These are phyloP conservation scores for Penicillium sp. DNA, from an alignment of 2,329 filamentous ascomycete species.

Conservation along the genomic window DNA sequence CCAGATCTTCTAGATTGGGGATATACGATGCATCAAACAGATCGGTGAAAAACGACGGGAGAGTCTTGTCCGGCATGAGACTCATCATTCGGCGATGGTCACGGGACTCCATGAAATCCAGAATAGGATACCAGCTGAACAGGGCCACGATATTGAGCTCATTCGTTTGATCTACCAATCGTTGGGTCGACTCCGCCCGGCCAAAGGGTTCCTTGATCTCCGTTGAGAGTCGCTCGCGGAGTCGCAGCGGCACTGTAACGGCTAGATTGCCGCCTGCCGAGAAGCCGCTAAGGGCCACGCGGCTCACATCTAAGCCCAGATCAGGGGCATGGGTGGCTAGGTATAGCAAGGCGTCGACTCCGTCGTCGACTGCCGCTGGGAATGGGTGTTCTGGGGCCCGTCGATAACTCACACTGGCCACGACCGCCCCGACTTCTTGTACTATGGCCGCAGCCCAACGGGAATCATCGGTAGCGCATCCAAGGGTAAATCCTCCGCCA, in stretches of 20 bases:
- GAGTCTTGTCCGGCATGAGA: slow-evolving; percentile 51
- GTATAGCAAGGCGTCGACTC: slow-evolving; percentile 61
- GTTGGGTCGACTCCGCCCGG: slow-evolving; percentile 34
- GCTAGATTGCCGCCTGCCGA: slow-evolving; percentile 64
- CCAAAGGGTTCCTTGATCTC: slow-evolving; percentile 27
- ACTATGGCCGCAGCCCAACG: slow-evolving; percentile 60
- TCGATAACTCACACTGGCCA: slow-evolving; percentile 63
- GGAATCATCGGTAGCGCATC: slow-evolving; percentile 60
- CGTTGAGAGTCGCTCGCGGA: slow-evolving; percentile 44
- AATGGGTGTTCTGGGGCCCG: slow-evolving; percentile 63
- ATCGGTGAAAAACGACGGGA: slow-evolving; percentile 49
- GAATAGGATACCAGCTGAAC: slow-evolving; percentile 63
- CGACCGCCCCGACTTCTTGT: slow-evolving; percentile 57
- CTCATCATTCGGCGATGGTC: slow-evolving; percentile 59
- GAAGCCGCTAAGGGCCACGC: slow-evolving; percentile 62
- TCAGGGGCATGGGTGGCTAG: slow-evolving; percentile 57
- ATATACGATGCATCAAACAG: slow-evolving; percentile 53
- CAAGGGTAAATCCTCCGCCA: slow-evolving; percentile 63
- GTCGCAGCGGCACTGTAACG: slow-evolving; percentile 60
- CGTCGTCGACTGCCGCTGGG: slow-evolving; percentile 64
- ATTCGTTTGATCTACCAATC: slow-evolving; percentile 37
- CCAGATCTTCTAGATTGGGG: slow-evolving; percentile 49
- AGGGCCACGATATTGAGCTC: slow-evolving; percentile 56
- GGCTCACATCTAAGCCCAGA: slow-evolving; percentile 57
- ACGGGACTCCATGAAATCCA: slow-evolving; percentile 63